Conservation (phyloP, 257 asterid species). For the Solanum habrochaites region DNA sequence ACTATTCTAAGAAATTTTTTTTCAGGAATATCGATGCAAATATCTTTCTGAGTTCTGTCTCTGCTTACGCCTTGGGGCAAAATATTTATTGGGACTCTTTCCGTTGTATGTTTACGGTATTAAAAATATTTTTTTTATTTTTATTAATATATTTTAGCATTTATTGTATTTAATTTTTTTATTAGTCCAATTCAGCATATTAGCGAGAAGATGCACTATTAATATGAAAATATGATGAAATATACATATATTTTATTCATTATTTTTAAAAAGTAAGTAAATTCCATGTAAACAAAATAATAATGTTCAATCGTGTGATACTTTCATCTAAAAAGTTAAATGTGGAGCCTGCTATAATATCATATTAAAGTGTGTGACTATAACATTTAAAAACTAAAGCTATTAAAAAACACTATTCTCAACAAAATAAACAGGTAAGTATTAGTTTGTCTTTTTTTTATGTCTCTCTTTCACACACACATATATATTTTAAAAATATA, state of each 20-base stretch:
- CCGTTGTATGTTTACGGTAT: background rate
- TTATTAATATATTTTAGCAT: background rate
- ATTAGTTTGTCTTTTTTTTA: background rate
- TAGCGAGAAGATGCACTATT: background rate
- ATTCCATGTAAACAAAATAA: background rate
- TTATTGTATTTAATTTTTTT: too few relatives aligned
- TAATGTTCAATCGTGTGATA: too few relatives aligned
- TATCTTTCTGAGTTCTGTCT: background rate
- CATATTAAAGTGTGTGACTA: too few relatives aligned
- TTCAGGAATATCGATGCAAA: background rate
- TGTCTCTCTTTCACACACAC: too few relatives aligned
- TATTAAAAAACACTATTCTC: too few relatives aligned
- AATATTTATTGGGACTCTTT: background rate
- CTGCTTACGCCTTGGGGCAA: background rate
- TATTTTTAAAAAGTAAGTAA: background rate
- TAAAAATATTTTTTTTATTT: too few relatives aligned
- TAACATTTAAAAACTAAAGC: too few relatives aligned
- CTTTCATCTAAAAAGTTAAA: too few relatives aligned
- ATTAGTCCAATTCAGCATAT: background rate
- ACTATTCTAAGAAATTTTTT: too few relatives aligned
- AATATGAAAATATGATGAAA: background rate
- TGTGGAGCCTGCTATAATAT: rapidly evolving
- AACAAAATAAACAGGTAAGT: too few relatives aligned
- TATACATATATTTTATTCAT: background rate
- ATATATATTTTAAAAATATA: too few relatives aligned